Evolutionary conservation across 306 rosid species (phyloP).

Genomic region (Purshia tridentata): DNA sequence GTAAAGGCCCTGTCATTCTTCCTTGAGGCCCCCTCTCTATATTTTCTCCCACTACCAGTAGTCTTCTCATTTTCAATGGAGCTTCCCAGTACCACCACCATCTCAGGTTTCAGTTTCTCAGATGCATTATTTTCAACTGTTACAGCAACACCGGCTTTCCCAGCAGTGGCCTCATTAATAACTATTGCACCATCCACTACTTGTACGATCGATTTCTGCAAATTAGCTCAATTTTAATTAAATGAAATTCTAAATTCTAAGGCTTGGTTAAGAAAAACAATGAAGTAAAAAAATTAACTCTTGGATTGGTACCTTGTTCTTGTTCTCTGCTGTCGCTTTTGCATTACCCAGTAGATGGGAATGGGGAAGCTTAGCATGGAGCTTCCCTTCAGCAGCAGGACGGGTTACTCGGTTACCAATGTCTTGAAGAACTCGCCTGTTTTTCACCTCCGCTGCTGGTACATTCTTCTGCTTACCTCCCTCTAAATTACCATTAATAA

Average conservation of each 20-base stretch:
- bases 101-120: slow-evolving; percentile 37
- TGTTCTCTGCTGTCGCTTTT: slow-evolving; percentile 33
- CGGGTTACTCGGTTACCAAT: slow-evolving; percentile 68
- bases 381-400: slow-evolving; percentile 43
- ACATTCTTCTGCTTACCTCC: slow-evolving; percentile 55
- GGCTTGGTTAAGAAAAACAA: background rate
- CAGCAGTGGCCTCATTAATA: slow-evolving; percentile 17
- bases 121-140: slow-evolving; percentile 5
- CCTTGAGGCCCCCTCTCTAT: slow-evolving; percentile 27
- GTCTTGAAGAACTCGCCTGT: slow-evolving; percentile 66
- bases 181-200: slow-evolving; percentile 8
- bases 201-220: slow-evolving; percentile 39
- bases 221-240: background rate
- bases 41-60: slow-evolving; percentile 29
- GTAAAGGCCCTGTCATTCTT: slow-evolving; percentile 52
- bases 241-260: background rate
- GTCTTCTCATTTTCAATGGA: slow-evolving; percentile 40
- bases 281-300: background rate
- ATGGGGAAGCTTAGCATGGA: slow-evolving; percentile 24
- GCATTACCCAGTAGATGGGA: too few relatives aligned
- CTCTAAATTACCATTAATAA: slow-evolving; percentile 28
- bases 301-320: slow-evolving; percentile 45
- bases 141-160: slow-evolving; percentile 23
- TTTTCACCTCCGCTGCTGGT: slow-evolving; percentile 51
- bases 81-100: slow-evolving; percentile 38